Base-by-base conservation (phyloP, 208 protist genomes). In the Leishmania guyanensis region DNA sequence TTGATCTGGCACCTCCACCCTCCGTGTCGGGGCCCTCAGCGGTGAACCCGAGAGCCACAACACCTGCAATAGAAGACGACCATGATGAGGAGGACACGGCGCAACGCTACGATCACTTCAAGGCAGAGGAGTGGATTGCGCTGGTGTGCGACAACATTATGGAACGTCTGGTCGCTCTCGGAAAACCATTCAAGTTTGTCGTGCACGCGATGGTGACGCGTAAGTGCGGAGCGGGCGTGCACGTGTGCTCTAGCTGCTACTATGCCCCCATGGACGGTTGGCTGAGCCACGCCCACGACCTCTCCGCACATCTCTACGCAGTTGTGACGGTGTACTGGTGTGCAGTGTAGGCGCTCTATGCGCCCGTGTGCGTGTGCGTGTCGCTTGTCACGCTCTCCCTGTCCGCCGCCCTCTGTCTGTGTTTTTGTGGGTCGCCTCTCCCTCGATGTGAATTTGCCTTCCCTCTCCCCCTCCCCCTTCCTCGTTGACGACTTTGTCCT, bases 241-340 rank as follows among this genome's bases (percentile, higher is more conserved):
- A 97, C 70, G 88, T 97, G 29, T 97, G 94, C 81, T 94, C 89
- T 3, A 96, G 92, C 71, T 94, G 90, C 81, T 93, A 92, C 54
- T 97, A 96, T 79, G 88, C 91, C 43, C 92, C 92, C 36, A 80
- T 76, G 43, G 94, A 97, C 84, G 94, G 94, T 3, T 96, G 91
- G 88, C 86, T 96, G 51, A 95, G 93, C 75, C 92, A 97, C 80
- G 88, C 92, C 26, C 94, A 96, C 75, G 94, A 97, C 79, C 88
- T 97, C n/a, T 95, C 91, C 6, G 88, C 89, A 6, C 92, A 95
- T 70, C 82, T 96, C 26, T 97, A 97, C 84, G 89, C 88, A 10
- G 91, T 95, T 22, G 92, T 96, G 33, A 95, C 90, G 46, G 92
- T 97, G 50, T 97, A 94, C 84, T 97, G 94, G 94, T 92, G 92